phyloP scores from a whole-genome alignment of 176 grass and related monocot genomes.

The Otatea glauca region DNA sequence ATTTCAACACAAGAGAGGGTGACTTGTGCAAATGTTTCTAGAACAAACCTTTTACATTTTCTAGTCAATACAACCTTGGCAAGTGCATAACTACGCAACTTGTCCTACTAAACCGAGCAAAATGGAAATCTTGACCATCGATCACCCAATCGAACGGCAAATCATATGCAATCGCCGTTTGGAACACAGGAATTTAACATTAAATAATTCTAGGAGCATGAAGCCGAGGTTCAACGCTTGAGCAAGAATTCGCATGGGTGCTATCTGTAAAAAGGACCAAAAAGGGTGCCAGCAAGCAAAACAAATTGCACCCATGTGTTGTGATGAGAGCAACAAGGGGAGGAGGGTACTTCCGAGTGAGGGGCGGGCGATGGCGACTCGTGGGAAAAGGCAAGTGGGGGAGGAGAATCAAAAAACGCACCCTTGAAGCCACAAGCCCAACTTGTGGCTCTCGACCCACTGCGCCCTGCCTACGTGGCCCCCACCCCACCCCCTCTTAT shows the following conservation, averaged over 20 bases:
- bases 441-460: slow-evolving; percentile 63
- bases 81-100: background rate
- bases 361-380: background rate
- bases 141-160: too few species aligned
- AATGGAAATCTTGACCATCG: background rate
- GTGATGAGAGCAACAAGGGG: too few species aligned
- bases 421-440: slow-evolving; percentile 55
- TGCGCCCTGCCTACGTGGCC: slow-evolving; percentile 34
- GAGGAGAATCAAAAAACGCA: slow-evolving; percentile 69
- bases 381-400: background rate
- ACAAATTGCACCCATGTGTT: background rate
- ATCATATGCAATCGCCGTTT: too few species aligned
- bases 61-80: background rate
- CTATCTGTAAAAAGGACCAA: background rate
- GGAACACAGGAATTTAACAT: too few species aligned
- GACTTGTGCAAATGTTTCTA: background rate
- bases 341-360: background rate
- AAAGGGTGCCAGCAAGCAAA: background rate
- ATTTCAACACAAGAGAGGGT: background rate
- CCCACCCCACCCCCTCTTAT: slow-evolving; percentile 29
- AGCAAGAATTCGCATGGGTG: too few species aligned
- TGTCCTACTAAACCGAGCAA: background rate
- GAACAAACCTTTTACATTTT: background rate
- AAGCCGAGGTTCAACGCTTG: too few species aligned
- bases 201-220: too few species aligned